Evolutionary conservation across 2,329 filamentous ascomycete genomes (phyloP), one percentile per base, ranked within the genome.

Genomic region (Cryphonectria japonica): DNA sequence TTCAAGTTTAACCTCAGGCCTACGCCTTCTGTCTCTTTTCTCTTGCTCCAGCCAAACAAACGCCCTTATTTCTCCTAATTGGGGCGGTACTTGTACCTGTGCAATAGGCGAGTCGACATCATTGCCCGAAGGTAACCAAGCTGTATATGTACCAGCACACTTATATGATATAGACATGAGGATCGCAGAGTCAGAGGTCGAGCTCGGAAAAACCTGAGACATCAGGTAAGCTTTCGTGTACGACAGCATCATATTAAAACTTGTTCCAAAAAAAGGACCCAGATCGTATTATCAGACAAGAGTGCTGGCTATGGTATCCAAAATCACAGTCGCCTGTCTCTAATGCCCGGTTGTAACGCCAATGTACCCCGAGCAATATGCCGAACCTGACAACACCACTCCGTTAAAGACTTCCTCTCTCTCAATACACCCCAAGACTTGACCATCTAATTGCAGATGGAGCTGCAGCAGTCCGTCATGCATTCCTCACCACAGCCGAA

Each of bases 401-500:
- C 14, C 22, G 6, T 13, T 32, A 5, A 37, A n/a, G 37, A 22
- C 29, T 62, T 43, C 19, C n/a, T 11, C 37, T 9, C 3, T 19
- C 37, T 43, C 1, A n/a, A 8, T 1, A 64, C 61, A 29, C 16
- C 34, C 34, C 5, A 8, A 46, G 7, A 29, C 13, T 29, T 46
- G 37, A 14, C 3, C 41, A 16, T 22, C 14, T 50, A 32, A 26
- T 22, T 32, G 29, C 62, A 65, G n/a, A 65, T n/a, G 13, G 41
- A 8, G 8, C 6, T 11, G 62, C 62, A 65, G 62, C 62, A 65
- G 2, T 63, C 61, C 11, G 22, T 63, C n/a, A 32, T 32, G 37
- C 61, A 63, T 22, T 63, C 61, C 2, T 63, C 61, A 16, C 61
- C 61, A 8, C 57, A 63, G 57, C 39, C 67, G 22, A 68, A 39